Evolutionary conservation across 2,329 filamentous ascomycete species (phyloP).

Genomic region (Cladosporium oxysporum): DNA sequence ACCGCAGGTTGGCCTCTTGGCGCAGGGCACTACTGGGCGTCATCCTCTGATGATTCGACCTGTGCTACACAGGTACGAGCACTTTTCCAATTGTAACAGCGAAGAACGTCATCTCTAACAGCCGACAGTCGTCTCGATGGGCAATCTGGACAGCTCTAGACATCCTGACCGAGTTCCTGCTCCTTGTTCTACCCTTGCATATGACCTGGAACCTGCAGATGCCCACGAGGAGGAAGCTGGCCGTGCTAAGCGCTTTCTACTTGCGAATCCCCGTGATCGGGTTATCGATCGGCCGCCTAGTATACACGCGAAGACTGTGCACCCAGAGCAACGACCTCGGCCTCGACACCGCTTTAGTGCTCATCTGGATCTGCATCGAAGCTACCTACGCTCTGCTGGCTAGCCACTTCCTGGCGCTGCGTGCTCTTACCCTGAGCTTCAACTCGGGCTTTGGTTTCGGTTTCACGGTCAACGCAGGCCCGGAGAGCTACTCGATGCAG

Average conservation of each 20-base stretch:
- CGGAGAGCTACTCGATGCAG: constrained; percentile 19
- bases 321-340: constrained; percentile 28
- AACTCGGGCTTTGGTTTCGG: constrained; percentile 36
- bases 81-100: neutral
- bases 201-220: constrained; percentile 42
- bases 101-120: neutral
- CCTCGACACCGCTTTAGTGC: constrained; percentile 29
- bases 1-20: constrained; percentile 4
- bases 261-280: constrained; percentile 34
- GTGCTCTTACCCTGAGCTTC: constrained; percentile 39
- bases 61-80: constrained; percentile 5
- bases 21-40: constrained; percentile 5
- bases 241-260: constrained; percentile 42
- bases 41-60: neutral
- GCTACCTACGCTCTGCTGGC: constrained; percentile 40
- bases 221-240: constrained; percentile 35
- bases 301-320: constrained; percentile 29
- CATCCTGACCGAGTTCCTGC: constrained; percentile 37
- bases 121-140: constrained; percentile 35
- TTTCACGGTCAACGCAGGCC: constrained; percentile 15
- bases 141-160: constrained; percentile 43
- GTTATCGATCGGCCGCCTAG: constrained; percentile 33
- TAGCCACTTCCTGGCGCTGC: constrained; percentile 40
- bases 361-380: constrained; percentile 36
- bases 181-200: constrained; percentile 37